Conservation (phyloP, 2,329 filamentous ascomycete genomes). For the Xylaria sp. region DNA sequence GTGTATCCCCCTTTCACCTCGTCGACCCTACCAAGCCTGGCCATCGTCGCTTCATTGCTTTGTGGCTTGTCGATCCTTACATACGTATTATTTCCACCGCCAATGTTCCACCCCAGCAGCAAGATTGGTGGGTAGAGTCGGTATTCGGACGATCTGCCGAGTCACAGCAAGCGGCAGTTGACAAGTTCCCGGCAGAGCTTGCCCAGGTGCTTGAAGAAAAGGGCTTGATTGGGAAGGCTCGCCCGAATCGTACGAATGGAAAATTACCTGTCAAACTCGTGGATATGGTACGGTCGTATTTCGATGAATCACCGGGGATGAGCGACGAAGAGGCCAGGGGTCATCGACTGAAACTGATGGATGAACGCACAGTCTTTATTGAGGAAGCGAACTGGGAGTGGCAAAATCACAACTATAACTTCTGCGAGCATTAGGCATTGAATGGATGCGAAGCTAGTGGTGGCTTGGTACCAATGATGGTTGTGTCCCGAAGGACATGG, state of each 20-base stretch:
- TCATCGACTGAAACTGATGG: slow-evolving; percentile 37
- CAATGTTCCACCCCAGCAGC: slow-evolving; percentile 59
- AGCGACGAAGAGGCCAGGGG: slow-evolving; percentile 32
- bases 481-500: too few species aligned
- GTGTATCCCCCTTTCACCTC: slow-evolving; percentile 60
- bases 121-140: slow-evolving; percentile 53
- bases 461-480: too few species aligned
- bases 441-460: too few species aligned
- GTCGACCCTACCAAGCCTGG: slow-evolving; percentile 63
- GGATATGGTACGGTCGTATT: slow-evolving; percentile 29
- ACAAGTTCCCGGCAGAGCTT: slow-evolving; percentile 32
- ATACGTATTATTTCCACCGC: slow-evolving; percentile 57
- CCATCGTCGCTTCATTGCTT: slow-evolving; percentile 68
- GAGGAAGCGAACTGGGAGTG: not conserved
- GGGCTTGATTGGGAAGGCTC: slow-evolving; percentile 2
- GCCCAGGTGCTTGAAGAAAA: slow-evolving; percentile 26
- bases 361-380: slow-evolving; percentile 19
- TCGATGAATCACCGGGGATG: slow-evolving; percentile 16
- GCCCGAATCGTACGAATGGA: not conserved
- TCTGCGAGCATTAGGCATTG: slow-evolving; percentile 10
- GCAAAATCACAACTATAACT: not conserved
- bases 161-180: slow-evolving; percentile 15
- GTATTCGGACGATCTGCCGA: slow-evolving; percentile 18
- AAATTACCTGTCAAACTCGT: slow-evolving; percentile 21
- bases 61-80: slow-evolving; percentile 71